Percentiles rank a stretch among this genome's conserved stretches.
phyloP scores from a whole-genome alignment of 257 asterid species.

The Primulina eburnea region DNA sequence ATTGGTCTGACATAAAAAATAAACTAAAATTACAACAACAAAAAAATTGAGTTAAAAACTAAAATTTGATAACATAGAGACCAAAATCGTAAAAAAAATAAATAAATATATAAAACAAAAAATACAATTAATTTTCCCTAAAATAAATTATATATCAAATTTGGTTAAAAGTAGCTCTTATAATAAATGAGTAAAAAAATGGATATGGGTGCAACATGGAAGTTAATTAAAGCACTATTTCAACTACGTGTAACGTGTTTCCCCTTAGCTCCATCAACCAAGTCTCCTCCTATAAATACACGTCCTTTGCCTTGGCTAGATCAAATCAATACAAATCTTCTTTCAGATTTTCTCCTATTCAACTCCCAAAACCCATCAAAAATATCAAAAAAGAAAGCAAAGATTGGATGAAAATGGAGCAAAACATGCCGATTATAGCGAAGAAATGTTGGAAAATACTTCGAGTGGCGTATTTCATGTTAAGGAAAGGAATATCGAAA shows the following conservation, averaged over 20 bases:
- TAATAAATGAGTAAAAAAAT: background rate
- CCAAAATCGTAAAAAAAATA: too few species aligned
- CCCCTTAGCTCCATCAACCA: slow-evolving; percentile 8
- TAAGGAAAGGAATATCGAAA: slow-evolving; percentile 68
- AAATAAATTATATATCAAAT: too few species aligned
- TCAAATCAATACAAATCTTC: slow-evolving; percentile 23
- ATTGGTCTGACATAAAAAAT: too few species aligned
- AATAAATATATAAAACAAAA: too few species aligned
- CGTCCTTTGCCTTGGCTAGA: slow-evolving; percentile 13
- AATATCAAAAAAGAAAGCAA: background rate
- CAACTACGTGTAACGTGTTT: background rate
- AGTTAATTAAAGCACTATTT: too few species aligned
- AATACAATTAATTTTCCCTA: too few species aligned
- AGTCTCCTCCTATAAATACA: slow-evolving; percentile 38
- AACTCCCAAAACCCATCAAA: slow-evolving; percentile 10
- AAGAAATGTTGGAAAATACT: slow-evolving; percentile 70
- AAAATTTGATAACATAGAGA: too few species aligned
- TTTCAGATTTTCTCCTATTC: slow-evolving; percentile 3
- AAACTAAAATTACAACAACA: too few species aligned
- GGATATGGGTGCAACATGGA: background rate
- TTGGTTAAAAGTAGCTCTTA: background rate
- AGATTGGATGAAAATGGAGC: slow-evolving; percentile 52
- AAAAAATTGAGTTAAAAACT: too few species aligned
- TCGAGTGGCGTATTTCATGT: slow-evolving; percentile 57
- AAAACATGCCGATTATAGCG: slow-evolving; percentile 57